Base-by-base conservation (phyloP, 2,329 filamentous ascomycete species). In the Phoma herbarum region DNA sequence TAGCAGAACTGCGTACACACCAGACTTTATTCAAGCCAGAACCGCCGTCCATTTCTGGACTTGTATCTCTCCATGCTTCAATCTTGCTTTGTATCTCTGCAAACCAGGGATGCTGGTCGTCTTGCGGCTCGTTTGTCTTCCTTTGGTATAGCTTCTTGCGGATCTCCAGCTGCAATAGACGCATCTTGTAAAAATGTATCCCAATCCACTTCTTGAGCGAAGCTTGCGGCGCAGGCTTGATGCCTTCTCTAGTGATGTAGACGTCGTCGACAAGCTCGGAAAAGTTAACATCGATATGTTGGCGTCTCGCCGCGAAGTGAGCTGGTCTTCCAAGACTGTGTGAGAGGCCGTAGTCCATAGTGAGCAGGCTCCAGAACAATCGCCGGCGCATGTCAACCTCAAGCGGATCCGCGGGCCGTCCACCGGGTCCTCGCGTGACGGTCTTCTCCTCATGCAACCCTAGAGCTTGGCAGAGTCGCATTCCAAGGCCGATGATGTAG, bases 111-210 rank as follows among this genome's bases (percentile, higher is more conserved):
- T 97, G 90, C 39, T 86, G 84, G 69, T 97, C 92, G 71, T 90
- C 86, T 52, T 86, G 86, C 0, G 94, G 93, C 49, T 91, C 88
- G 0, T 87, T 80, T 43, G 89, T 85, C 76, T 95, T 95, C 76
- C 89, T 90, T 67, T 96, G 89, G 74, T 99, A 98, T 0, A 98
- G 81, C 7, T 88, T 89, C 57, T 93, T 86, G 57, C 93, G 85
- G 42, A 97, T 95, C 77, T 98, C 94, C 14, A 93, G 87, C 74
- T 97, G 93, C 12, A 93, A 81, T 57, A 96, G 78, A 54, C 92
- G 85, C 92, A 97, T 96, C 73, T 91, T 94, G 81, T 93, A 93
- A 69, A 96, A 95, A 75, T 99, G 94, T 61, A 97, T 93, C 2
- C 92, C 89, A 25, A 96, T 88, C 68, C 91, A 86, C 76, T 99